Evolutionary conservation across 257 asterid genomes (phyloP).

Genomic region (Primulina eburnea): DNA sequence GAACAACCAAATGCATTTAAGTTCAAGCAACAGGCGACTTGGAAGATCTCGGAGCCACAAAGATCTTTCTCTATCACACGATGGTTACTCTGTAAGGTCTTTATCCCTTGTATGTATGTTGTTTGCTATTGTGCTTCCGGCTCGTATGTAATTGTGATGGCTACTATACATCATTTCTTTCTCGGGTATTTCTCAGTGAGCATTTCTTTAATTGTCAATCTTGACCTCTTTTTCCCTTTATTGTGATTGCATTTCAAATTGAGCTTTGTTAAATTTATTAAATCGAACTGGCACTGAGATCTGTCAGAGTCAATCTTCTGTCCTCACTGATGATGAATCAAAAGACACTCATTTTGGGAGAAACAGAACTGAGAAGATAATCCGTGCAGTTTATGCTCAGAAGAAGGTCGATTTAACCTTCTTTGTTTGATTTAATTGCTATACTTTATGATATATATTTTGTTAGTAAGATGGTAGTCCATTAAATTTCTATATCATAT

Average conservation of each 20-base stretch:
- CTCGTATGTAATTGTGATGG: slow-evolving; percentile 2
- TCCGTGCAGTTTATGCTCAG: slow-evolving; percentile 64
- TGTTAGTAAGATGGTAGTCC: background rate
- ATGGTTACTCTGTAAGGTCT: slow-evolving; percentile 79
- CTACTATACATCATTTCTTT: background rate
- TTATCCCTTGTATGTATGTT: slow-evolving; percentile 6
- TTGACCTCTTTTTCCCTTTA: slow-evolving; percentile 4
- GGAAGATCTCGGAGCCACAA: slow-evolving; percentile 65
- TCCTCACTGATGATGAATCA: slow-evolving; percentile 71
- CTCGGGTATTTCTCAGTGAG: slow-evolving; percentile 6
- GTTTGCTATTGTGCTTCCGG: slow-evolving; percentile 1
- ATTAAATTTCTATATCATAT: background rate
- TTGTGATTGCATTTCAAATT: slow-evolving; percentile 3
- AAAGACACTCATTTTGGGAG: slow-evolving; percentile 47
- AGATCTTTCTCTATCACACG: slow-evolving; percentile 47
- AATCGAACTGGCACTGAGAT: slow-evolving; percentile 17
- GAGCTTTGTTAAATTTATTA: slow-evolving; percentile 20
- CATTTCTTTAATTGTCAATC: background rate
- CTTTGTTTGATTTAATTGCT: no score
- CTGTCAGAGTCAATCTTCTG: slow-evolving; percentile 76
- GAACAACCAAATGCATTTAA: slow-evolving; percentile 31
- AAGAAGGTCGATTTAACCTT: slow-evolving; percentile 43
- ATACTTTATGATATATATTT: no score
- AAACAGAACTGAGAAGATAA: slow-evolving; percentile 64
- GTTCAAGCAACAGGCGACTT: slow-evolving; percentile 38